A percentile compares a stretch with the other conserved stretches of the same genome.
These are phyloP conservation scores for Cercospora janseana DNA, from an alignment of 2,329 filamentous ascomycete genomes.

Conservation along the genomic window DNA sequence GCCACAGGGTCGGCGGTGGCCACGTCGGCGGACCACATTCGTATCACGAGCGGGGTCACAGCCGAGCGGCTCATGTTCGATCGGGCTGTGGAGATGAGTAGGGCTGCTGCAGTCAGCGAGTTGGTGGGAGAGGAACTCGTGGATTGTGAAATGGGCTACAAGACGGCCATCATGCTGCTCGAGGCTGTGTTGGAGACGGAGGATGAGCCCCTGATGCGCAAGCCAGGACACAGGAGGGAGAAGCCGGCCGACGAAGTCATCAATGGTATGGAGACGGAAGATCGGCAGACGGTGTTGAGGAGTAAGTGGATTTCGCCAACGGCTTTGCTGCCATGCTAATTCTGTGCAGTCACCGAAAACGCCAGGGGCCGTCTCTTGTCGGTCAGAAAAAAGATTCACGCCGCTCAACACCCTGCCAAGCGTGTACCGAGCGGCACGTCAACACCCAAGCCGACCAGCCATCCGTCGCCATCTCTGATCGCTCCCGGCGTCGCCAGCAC, in stretches of 20 bases:
- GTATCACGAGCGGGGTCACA: conserved; percentile 82
- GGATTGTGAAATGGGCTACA: conserved; percentile 88
- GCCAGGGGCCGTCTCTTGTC: conserved; percentile 44
- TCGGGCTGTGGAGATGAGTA: conserved; percentile 93
- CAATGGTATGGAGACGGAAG: conserved; percentile 62
- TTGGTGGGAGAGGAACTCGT: conserved; percentile 84
- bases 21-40: conserved; percentile 73
- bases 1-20: conserved; percentile 54
- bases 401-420: conserved; percentile 37
- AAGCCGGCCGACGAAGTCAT: conserved; percentile 49
- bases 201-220: conserved; percentile 52
- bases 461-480: conserved; percentile 17
- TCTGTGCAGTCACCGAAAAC: conserved; percentile 47
- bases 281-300: conserved; percentile 70
- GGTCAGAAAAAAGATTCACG: conserved; percentile 48
- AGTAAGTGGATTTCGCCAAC: conserved; percentile 54
- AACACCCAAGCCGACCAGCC: conserved; percentile 23
- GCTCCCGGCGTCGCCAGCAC: conserved; percentile 23
- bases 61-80: conserved; percentile 99
- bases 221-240: conserved; percentile 48
- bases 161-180: conserved; percentile 89
- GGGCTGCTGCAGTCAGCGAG: conserved; percentile 90
- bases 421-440: conserved; percentile 25
- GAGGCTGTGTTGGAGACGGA: conserved; percentile 90
- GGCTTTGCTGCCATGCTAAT: conserved; percentile 27